Base-by-base conservation (phyloP, 805 yeast genomes). In the Alloascoidea hylecoeti region DNA sequence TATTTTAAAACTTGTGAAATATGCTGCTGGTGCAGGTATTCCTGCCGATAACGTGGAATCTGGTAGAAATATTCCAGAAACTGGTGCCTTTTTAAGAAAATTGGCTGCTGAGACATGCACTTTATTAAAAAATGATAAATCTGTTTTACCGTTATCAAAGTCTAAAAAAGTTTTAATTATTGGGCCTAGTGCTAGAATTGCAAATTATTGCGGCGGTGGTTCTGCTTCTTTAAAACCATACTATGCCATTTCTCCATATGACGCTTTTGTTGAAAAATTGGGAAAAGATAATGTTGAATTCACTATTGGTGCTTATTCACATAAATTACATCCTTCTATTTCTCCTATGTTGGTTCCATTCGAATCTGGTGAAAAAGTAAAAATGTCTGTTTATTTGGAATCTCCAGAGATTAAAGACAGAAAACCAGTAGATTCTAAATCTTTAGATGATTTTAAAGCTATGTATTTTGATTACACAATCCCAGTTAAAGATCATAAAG, bases 171-270 rank as follows among this genome's bases (percentile, higher is more conserved):
- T 64, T 23, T 70, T 72, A 1, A 66, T 75, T 15, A 68, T 75
- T 47, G 83, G 82, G 2, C 78, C 79, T 27, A 71, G 69, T 43
- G 78, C 72, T 18, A 68, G 61, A 44, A 52, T 49, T 35, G 58
- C 72, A 4, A 63, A 66, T 32, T 67, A 60, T 42, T 66, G 72
- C 16, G 80, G 81, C 41, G 81, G 81, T 44, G 81, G 81, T 4
- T 72, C 78, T 16, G 78, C 79, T 30, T 57, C 72, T 6, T 53
- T 70, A 44, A 52, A 54, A 15, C 64, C 74, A 3, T 63, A 68
- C 48, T 68, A 70, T 49, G 55, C 61, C 13, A 58, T 68, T 5
- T 54, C 72, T 12, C 75, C 75, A 3, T 63, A 50, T 34, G 67
- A 69, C n/a, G 74, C 68, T 14, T 64, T 72, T 39, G 39, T 50